Base-by-base conservation (phyloP, 345 rosid species). In the Syzygium aqueum region DNA sequence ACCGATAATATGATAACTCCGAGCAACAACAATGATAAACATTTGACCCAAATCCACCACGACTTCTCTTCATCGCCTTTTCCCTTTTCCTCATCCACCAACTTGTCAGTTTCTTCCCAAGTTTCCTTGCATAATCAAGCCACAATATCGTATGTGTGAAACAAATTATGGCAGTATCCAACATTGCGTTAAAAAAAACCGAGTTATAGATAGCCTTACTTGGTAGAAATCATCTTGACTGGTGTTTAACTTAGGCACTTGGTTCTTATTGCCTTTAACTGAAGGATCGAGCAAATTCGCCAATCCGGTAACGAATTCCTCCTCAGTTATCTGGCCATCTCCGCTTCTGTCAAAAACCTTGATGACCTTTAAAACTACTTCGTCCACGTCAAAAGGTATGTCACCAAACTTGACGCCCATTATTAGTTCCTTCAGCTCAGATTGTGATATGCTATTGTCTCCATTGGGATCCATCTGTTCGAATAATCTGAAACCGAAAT, bases 291-390 rank as follows among this genome's bases (percentile, higher is more conserved):
- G 85, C 88, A 88, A 88, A 78, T 49, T 86, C 8, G 57, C 77
- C 23, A 91, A 11, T 53, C 92, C 91, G 3, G 50, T 6, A 25
- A 85, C 54, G 63, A 92, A 92, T 63, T 92, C 92, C 6, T 89
- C 92, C 49, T 86, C 86, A 19, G 87, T 57, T 52, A 92, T 87
- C 85, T 50, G 50, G 5, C 84, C 3, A 16, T 90, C 88, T 27
- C 87, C 65, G 43, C 89, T 88, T 12, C 84, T 85, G 80, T 90
- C 94, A 23, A 91, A 87, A 37, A 77, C 87, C 78, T 88, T 87
- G 37, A 89, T 86, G 13, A 89, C 77, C 51, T 89, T 82, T 9
- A 52, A 87, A 51, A 83, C 91, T 15, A 86, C 89, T 49, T 88
- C 88, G 4, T 92, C 91, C 21, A 16, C 59, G n/a, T 91, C 88